Evolutionary conservation across 1,284 basidiomycete species (phyloP).

Genomic region (Volvariella surrecta): DNA sequence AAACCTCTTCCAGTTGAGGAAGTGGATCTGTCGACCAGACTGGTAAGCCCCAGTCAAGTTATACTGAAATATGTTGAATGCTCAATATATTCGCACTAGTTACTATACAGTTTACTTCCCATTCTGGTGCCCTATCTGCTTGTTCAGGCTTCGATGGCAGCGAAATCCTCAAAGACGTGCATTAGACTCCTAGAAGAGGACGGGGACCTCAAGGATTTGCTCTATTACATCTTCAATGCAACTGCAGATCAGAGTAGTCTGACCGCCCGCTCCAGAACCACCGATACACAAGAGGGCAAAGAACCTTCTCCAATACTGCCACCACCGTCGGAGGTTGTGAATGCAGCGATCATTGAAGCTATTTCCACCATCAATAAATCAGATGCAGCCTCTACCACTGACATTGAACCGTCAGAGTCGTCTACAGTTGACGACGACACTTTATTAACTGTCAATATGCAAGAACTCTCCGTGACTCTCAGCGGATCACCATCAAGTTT

Average conservation of each 20-base stretch:
- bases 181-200: conserved; percentile 53
- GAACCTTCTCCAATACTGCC: conserved; percentile 35
- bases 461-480: not conserved
- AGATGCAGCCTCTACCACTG: conserved; percentile 10
- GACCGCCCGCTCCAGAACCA: conserved; percentile 21
- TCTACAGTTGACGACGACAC: too few species aligned
- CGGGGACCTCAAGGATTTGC: conserved; percentile 28
- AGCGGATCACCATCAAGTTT: not conserved
- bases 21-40: conserved; percentile 51
- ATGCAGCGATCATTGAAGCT: conserved; percentile 4
- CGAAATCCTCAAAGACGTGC: conserved; percentile 48
- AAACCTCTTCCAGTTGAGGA: conserved; percentile 34
- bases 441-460: too few species aligned
- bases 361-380: not conserved
- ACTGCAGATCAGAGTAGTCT: too few species aligned
- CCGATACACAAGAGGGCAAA: conserved; percentile 51
- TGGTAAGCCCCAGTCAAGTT: conserved; percentile 33
- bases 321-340: conserved; percentile 14
- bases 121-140: conserved; percentile 56
- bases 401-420: conserved; percentile 25
- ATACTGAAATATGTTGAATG: not conserved
- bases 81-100: conserved; percentile 24
- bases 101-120: conserved; percentile 48
- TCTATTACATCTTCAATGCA: conserved; percentile 40
- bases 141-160: conserved; percentile 36